Evolutionary conservation across 768 basidiomycete genomes (phyloP).

Genomic region (Cantharellus cinnabarinus): DNA sequence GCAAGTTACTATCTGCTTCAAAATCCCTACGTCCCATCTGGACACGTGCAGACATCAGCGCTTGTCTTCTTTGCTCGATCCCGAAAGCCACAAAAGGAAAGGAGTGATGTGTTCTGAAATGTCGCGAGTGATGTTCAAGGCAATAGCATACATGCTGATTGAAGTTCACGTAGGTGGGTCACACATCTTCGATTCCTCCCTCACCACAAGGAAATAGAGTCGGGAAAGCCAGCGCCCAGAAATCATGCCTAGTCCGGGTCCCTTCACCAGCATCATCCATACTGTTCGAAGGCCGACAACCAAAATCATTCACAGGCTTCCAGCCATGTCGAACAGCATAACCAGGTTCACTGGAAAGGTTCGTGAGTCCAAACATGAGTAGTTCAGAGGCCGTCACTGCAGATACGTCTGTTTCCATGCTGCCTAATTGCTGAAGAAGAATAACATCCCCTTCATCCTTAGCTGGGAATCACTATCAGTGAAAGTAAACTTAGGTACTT

Average conservation of each 20-base stretch:
- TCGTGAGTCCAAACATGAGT: not conserved
- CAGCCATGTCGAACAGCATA: not conserved
- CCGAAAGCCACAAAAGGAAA: not conserved
- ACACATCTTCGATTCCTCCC: not conserved
- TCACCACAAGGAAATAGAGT: not conserved
- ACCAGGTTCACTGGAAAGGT: not conserved
- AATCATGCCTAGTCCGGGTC: no score
- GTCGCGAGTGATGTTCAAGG: not conserved
- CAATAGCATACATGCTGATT: not conserved
- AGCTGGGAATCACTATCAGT: no score
- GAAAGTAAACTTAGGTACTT: no score
- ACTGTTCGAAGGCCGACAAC: not conserved
- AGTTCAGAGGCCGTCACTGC: not conserved
- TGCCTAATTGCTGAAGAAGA: no score
- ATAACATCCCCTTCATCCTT: no score
- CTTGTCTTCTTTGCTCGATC: not conserved
- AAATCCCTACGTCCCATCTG: constrained; percentile 17
- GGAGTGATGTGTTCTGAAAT: not conserved
- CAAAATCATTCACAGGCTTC: not conserved
- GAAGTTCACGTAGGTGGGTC: not conserved
- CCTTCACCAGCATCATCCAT: not conserved
- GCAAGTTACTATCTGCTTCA: constrained; percentile 6
- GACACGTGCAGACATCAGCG: constrained; percentile 1
- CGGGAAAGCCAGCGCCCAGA: not conserved
- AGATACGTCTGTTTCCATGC: no score